Conservation (phyloP, 2,329 filamentous ascomycete genomes). For the Fusarium algeriense region DNA sequence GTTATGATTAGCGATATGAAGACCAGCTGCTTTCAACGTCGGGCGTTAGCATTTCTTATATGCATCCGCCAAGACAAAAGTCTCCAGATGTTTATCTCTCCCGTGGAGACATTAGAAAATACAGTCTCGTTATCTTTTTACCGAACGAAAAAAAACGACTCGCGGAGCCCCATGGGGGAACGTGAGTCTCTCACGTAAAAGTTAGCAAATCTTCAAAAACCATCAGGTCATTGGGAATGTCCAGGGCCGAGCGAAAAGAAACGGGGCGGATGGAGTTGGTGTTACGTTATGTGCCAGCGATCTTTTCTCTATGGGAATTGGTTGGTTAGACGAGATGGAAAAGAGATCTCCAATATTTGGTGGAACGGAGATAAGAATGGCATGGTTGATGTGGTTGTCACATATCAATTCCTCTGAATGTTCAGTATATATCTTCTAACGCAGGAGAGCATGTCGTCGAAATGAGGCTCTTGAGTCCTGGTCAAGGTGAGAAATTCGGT, state of each 20-base stretch:
- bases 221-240: slow-evolving; percentile 39
- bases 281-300: slow-evolving; percentile 41
- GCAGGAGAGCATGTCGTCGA: neutral
- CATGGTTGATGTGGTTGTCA: neutral
- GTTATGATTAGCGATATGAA: slow-evolving; percentile 8
- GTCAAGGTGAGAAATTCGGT: neutral
- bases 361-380: slow-evolving; percentile 15
- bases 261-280: slow-evolving; percentile 19
- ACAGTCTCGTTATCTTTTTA: slow-evolving; percentile 20
- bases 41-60: slow-evolving; percentile 17
- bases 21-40: neutral
- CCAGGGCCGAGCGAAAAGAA: slow-evolving; percentile 1
- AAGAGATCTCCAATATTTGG: neutral
- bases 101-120: slow-evolving; percentile 1
- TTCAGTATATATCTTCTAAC: neutral
- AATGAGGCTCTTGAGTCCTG: slow-evolving; percentile 15
- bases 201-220: slow-evolving; percentile 35
- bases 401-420: neutral
- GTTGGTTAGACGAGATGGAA: neutral
- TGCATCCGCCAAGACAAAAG: slow-evolving; percentile 29
- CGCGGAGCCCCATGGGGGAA: slow-evolving; percentile 40
- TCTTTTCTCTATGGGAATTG: slow-evolving; percentile 25
- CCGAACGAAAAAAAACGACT: slow-evolving; percentile 1
- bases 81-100: slow-evolving; percentile 25
- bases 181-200: slow-evolving; percentile 39